Conservation (phyloP, 176 grass and related monocot species). For the Bonia amplexicaulis region DNA sequence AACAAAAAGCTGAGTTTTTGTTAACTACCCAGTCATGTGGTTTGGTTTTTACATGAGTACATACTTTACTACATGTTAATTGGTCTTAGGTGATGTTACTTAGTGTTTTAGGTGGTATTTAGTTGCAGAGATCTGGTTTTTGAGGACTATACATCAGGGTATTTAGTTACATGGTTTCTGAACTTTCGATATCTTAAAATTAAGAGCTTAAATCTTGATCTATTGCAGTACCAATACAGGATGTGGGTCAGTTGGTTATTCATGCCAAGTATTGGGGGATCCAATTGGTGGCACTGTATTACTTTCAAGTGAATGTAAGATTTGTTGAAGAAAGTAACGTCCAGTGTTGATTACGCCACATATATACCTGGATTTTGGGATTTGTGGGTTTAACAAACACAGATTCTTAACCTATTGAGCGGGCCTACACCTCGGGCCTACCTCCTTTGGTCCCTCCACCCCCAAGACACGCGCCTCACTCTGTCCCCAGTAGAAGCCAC, state of each 20-base stretch:
- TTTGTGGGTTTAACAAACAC: neutral
- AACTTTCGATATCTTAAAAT: neutral
- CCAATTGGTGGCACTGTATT: neutral
- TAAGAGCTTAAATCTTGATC: neutral
- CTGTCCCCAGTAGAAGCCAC: neutral
- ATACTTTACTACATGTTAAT: neutral
- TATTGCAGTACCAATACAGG: neutral
- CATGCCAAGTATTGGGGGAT: neutral
- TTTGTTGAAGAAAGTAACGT: neutral
- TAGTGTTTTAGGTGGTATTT: constrained; percentile 7
- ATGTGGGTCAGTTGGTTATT: neutral
- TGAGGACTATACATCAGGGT: neutral
- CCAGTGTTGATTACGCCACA: neutral
- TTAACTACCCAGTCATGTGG: neutral
- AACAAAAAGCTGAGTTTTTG: neutral
- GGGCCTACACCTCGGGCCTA: neutral
- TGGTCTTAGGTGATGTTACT: neutral
- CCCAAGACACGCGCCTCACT: neutral
- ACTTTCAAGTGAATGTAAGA: neutral
- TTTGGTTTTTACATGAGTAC: constrained; percentile 10
- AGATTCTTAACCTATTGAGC: neutral
- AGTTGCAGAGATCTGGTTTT: neutral
- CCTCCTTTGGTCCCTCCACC: neutral
- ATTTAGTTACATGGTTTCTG: neutral
- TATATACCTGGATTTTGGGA: neutral